Evolutionary conservation across 2,329 filamentous ascomycete species (phyloP).

Genomic region (Trichoderma sp.): DNA sequence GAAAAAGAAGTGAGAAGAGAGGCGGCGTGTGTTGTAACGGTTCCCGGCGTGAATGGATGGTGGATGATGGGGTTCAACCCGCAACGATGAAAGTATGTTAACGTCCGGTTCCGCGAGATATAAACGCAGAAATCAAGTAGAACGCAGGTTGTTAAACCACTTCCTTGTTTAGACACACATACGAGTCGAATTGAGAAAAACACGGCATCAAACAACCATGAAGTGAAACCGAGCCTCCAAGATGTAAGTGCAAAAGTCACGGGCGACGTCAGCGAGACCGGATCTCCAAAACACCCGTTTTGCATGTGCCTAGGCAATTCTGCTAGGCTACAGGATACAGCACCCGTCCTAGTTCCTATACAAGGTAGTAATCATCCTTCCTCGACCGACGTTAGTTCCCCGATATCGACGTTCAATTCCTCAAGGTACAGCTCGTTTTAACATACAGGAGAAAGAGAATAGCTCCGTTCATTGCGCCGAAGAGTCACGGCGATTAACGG

Average conservation of each 20-base stretch:
- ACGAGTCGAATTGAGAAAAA: too few relatives aligned
- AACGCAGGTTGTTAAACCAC: too few relatives aligned
- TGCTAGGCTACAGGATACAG: constrained; percentile 7
- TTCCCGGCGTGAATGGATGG: not conserved
- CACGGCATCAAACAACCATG: too few relatives aligned
- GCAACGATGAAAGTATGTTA: not conserved
- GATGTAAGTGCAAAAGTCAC: not conserved
- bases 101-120: too few relatives aligned
- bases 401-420: not conserved
- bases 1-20: not conserved
- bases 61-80: not conserved
- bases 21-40: not conserved
- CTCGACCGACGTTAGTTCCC: not conserved
- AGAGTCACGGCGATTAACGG: not conserved
- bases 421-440: not conserved
- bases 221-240: not conserved
- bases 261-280: constrained; percentile 4
- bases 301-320: constrained; percentile 1
- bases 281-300: not conserved
- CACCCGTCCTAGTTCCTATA: not conserved
- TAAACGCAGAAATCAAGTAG: too few relatives aligned
- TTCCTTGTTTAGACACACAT: too few relatives aligned
- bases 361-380: not conserved
- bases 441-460: not conserved
- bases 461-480: not conserved